Base-by-base conservation (phyloP, 345 rosid species). In the Trapa incisa region DNA sequence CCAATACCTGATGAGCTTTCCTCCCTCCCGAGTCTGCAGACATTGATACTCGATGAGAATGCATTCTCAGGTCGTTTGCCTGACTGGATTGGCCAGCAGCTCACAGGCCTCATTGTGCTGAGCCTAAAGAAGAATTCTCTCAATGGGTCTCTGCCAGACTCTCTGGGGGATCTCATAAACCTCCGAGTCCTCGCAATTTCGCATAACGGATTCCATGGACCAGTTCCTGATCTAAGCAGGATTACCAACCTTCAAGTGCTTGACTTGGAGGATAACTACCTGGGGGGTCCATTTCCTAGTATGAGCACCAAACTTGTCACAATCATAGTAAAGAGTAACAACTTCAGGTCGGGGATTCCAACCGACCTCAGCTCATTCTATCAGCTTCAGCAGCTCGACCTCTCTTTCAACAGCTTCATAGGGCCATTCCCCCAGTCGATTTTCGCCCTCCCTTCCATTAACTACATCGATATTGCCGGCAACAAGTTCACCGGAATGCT, bases 401-500 rank as follows among this genome's bases (percentile, higher is more conserved):
- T 94, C 74, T 94, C 97, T 2, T 78, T 64, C 29, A 94, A 94
- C 67, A 81, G 80, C 68, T 87, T 94, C 57, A 74, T 94, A 14
- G 99, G 99, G 66, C 99, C 97, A 14, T 86, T 89, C 67, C 86
- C 86, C 2, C 69, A 76, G 48, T 77, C 84, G 1, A 58, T 89
- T 77, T 50, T 94, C 39, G 80, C 92, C 47, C 83, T 91, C 68
- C 97, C 96, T 4, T 76, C 89, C 29, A 74, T 91, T 61, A 75
- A 79, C 61, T 89, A 84, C 67, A 71, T 94, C 65, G 76, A 87
- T 65, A 77, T 89, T 50, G 88, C 96, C 35, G 83, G 85, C 57
- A 94, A 94, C 77, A 91, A 84, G 79, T 80, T 94, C 79, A 94
- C 95, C 0, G 97, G 99, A 60, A 73, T 74, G 96, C 88, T 94